Base-by-base conservation (phyloP, 148 eudicot species). In the Talinum fruticosum region DNA sequence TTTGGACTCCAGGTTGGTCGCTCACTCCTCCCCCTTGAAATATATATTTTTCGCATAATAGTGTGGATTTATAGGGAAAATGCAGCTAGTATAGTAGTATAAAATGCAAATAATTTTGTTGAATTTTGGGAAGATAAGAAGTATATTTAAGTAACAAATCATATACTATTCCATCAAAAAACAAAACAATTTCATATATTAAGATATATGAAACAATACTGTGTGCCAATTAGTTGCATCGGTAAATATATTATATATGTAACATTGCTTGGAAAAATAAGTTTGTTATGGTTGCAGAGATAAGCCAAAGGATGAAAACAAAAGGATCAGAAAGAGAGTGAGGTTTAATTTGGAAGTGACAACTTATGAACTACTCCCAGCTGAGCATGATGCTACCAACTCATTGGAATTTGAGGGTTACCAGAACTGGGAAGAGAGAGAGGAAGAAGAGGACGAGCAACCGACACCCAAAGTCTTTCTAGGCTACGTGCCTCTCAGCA, bases 291-390 rank as follows among this genome's bases (percentile, higher is more conserved):
- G 32, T n/a, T 79, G 80, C 37, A 84, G 88, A 47, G 86, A 78
- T 26, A 79, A 82, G 77, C 76, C 76, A 10, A 89, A 85, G 69
- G 89, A 84, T 32, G 79, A 80, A 64, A 75, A 72, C 16, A 86
- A 78, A 32, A 85, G 82, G 47, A 74, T 84, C 6, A 86, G 75
- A 80, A 92, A 92, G 86, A 92, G 87, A 82, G 94, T 90, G 30
- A 88, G 88, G 85, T 92, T 92, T 70, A 85, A 90, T 61, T 78
- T 89, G 81, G 84, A 88, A 66, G 93, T 92, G 74, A 88, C 86
- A 75, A 79, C 84, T 32, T 92, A 92, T 38, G 95, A 92, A 77
- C 93, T 91, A 67, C 68, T 91, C 29, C 86, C 80, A 19, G 65
- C 66, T 77, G 72, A 79, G 10, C 83, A 79, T 26, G 85, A 78